Percentiles rank a stretch among this genome's conserved stretches.
Evolutionary conservation across 257 asterid species (phyloP).

Genomic region (Salvia rosmarinus): DNA sequence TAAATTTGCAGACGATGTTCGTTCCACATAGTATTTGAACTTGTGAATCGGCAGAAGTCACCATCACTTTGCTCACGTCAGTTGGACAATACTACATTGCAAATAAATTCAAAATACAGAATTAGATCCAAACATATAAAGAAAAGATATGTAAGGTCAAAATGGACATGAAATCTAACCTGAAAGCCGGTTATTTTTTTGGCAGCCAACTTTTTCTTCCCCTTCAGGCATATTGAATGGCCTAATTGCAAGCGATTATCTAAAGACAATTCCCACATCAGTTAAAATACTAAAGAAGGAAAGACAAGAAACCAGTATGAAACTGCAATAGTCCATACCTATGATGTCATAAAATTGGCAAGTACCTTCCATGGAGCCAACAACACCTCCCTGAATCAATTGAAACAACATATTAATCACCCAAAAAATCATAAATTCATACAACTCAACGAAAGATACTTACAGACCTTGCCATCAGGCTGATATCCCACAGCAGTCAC

Average conservation of each 20-base stretch:
- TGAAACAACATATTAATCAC: constrained; percentile 19
- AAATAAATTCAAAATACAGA: not conserved
- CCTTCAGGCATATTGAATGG: constrained; percentile 59
- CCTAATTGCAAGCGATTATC: constrained; percentile 75
- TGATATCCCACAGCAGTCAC: constrained; percentile 73
- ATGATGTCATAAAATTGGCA: constrained; percentile 66
- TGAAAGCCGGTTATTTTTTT: constrained; percentile 88
- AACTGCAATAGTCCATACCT: constrained; percentile 48
- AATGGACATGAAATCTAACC: constrained; percentile 40
- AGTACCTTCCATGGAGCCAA: constrained; percentile 85
- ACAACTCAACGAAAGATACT: not conserved
- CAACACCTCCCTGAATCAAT: constrained; percentile 70
- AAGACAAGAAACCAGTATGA: constrained; percentile 11
- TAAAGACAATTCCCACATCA: constrained; percentile 29
- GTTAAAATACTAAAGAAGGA: not conserved
- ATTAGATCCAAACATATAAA: not conserved
- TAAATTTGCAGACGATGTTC: constrained; percentile 67
- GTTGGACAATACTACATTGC: constrained; percentile 69
- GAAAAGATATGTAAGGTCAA: not conserved
- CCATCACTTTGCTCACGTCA: constrained; percentile 80
- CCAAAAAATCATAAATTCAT: not conserved
- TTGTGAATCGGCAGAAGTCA: constrained; percentile 82
- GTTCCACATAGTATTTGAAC: constrained; percentile 69
- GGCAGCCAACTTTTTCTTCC: constrained; percentile 71
- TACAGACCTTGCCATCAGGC: constrained; percentile 81